Evolutionary conservation across 495 filamentous ascomycete genomes (phyloP).

Genomic region (Penicillium coffeae): DNA sequence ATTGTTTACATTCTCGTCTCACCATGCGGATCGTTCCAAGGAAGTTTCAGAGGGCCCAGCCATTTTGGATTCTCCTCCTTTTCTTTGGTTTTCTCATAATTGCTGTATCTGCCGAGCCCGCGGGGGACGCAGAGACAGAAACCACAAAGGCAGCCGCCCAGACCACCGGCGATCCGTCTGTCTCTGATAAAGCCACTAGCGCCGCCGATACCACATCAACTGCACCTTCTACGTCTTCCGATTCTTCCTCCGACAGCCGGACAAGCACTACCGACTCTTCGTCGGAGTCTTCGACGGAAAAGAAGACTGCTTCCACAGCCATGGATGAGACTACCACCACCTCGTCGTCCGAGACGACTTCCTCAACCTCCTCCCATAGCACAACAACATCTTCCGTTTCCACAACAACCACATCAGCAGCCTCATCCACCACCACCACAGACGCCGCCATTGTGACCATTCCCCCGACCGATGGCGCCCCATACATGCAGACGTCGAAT

Average conservation of each 20-base stretch:
- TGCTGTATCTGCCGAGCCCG: constrained; percentile 21
- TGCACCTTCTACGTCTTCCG: constrained; percentile 15
- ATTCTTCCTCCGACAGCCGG: constrained; percentile 12
- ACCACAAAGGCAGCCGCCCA: constrained; percentile 15
- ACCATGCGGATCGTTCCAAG: constrained; percentile 22
- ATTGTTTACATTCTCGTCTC: constrained; percentile 15
- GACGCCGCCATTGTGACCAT: constrained; percentile 51
- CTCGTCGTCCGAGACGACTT: constrained; percentile 18
- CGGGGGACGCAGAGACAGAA: constrained; percentile 13
- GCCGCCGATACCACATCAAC: constrained; percentile 16
- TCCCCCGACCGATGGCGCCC: constrained; percentile 78
- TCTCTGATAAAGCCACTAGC: constrained; percentile 22
- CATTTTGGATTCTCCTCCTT: constrained; percentile 17
- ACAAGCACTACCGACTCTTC: constrained; percentile 14
- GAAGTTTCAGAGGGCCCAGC: constrained; percentile 23
- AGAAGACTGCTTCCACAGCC: constrained; percentile 15
- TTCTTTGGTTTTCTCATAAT: constrained; percentile 22
- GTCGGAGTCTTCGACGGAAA: constrained; percentile 4
- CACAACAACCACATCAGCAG: constrained; percentile 26
- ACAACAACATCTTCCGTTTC: constrained; percentile 21
- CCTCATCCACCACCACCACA: constrained; percentile 25
- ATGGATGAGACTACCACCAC: constrained; percentile 24
- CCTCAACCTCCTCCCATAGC: constrained; percentile 11
- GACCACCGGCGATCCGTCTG: constrained; percentile 28
- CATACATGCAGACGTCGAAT: constrained; percentile 91